Conservation (phyloP, 2,329 filamentous ascomycete genomes). For the Ophiostoma tasmaniense region DNA sequence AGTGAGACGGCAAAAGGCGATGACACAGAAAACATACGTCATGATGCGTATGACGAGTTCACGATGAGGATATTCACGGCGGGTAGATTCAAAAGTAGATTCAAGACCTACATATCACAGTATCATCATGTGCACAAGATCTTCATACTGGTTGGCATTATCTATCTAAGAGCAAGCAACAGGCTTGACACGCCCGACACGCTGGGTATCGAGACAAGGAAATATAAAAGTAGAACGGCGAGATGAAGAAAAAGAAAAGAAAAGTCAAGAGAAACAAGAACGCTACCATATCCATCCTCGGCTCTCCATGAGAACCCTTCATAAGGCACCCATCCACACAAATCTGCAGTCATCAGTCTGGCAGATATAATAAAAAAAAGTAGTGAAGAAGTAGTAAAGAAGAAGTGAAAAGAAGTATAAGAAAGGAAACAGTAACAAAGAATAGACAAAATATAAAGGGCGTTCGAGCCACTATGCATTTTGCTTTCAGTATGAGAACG, state of each 20-base stretch:
- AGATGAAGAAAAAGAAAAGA: background rate
- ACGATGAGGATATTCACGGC: too few species aligned
- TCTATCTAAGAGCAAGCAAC: background rate
- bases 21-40: background rate
- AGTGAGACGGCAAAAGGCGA: background rate
- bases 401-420: background rate
- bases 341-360: background rate
- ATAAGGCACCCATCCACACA: background rate
- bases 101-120: background rate
- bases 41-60: background rate
- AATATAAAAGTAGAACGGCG: background rate
- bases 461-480: conserved; percentile 1
- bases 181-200: background rate
- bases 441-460: background rate
- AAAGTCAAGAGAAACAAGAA: background rate
- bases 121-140: background rate
- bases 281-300: background rate
- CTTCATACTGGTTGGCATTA: background rate
- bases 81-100: background rate
- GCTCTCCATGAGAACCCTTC: background rate
- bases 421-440: background rate
- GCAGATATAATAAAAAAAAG: background rate
- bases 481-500: background rate
- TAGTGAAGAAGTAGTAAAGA: background rate
- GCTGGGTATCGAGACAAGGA: conserved; percentile 2